Percentiles rank a stretch among this genome's conserved stretches.
These are phyloP conservation scores for Graphilbum fragrans DNA, from an alignment of 2,329 filamentous ascomycete genomes.

Conservation along the genomic window DNA sequence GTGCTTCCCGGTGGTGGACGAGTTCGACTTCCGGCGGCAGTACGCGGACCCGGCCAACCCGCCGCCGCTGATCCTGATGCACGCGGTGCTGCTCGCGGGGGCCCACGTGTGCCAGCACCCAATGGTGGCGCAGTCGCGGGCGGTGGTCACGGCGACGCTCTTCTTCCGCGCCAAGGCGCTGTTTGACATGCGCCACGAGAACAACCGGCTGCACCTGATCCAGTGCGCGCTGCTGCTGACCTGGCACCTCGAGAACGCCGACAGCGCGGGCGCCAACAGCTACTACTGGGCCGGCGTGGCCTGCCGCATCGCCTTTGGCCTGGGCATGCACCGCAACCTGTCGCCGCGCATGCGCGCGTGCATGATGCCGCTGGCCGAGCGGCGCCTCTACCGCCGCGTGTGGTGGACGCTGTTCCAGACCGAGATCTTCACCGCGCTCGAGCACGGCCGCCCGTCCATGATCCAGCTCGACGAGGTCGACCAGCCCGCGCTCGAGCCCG, in stretches of 20 bases:
- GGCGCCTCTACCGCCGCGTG: conserved; percentile 22
- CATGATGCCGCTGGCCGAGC: conserved; percentile 17
- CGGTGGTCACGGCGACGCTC: conserved; percentile 32
- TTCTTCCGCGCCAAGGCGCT: conserved; percentile 40
- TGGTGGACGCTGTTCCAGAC: conserved; percentile 29
- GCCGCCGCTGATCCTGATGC: conserved; percentile 39
- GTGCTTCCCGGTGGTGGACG: background rate
- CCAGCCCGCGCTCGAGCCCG: conserved; percentile 27
- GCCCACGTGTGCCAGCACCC: conserved; percentile 31
- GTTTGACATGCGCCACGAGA: conserved; percentile 39
- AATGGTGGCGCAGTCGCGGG: conserved; percentile 16
- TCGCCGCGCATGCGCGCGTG: conserved; percentile 13
- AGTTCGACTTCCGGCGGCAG: background rate
- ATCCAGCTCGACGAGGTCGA: conserved; percentile 40
- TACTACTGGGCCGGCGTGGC: conserved; percentile 41
- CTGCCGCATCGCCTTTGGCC: conserved; percentile 35
- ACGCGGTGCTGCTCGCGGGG: conserved; percentile 64
- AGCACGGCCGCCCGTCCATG: conserved; percentile 37
- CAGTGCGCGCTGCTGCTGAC: conserved; percentile 41
- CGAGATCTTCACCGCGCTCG: conserved; percentile 22
- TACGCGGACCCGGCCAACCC: background rate
- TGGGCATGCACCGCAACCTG: conserved; percentile 36
- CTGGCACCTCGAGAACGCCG: conserved; percentile 42
- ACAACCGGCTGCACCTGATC: conserved; percentile 39
- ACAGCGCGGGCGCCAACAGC: conserved; percentile 40